These are phyloP conservation scores for Malus hybrid DNA, from an alignment of 331 rosid species.

Conservation along the genomic window DNA sequence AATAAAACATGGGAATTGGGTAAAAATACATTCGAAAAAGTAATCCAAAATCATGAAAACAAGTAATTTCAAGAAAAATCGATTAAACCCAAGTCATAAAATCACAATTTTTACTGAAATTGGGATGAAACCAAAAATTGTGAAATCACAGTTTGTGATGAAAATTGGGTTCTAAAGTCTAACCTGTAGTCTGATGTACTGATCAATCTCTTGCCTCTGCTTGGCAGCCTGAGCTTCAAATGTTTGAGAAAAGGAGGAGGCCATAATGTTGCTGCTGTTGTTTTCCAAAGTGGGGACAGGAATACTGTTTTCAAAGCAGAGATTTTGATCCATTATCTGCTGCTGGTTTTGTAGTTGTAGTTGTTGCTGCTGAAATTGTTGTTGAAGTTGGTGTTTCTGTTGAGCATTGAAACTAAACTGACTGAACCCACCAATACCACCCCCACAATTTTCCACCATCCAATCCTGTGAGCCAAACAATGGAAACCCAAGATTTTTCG, in stretches of 20 bases:
- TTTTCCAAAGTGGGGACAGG: slow-evolving; percentile 10
- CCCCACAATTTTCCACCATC: slow-evolving; percentile 4
- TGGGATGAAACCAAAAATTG: neutral
- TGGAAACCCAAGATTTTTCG: slow-evolving; percentile 32
- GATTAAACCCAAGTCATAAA: neutral
- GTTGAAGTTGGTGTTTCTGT: slow-evolving; percentile 24
- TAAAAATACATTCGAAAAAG: neutral
- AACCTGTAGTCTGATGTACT: slow-evolving; percentile 52
- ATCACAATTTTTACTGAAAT: neutral
- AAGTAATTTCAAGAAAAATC: neutral
- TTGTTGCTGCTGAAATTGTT: slow-evolving; percentile 14
- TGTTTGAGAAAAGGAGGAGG: slow-evolving; percentile 9
- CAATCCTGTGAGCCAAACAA: slow-evolving; percentile 27
- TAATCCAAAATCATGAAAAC: neutral
- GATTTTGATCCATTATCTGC: slow-evolving; percentile 7
- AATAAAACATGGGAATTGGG: neutral
- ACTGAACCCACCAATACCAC: slow-evolving; percentile 19
- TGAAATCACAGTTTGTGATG: neutral
- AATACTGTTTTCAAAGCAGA: slow-evolving; percentile 5
- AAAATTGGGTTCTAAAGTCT: neutral
- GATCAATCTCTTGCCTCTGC: slow-evolving; percentile 47
- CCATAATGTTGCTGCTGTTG: neutral
- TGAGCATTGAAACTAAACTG: slow-evolving; percentile 28
- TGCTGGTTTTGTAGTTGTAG: slow-evolving; percentile 17
- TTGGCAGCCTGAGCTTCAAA: slow-evolving; percentile 36